Evolutionary conservation across 768 basidiomycete genomes (phyloP).

Genomic region (Crucibulum laeve): DNA sequence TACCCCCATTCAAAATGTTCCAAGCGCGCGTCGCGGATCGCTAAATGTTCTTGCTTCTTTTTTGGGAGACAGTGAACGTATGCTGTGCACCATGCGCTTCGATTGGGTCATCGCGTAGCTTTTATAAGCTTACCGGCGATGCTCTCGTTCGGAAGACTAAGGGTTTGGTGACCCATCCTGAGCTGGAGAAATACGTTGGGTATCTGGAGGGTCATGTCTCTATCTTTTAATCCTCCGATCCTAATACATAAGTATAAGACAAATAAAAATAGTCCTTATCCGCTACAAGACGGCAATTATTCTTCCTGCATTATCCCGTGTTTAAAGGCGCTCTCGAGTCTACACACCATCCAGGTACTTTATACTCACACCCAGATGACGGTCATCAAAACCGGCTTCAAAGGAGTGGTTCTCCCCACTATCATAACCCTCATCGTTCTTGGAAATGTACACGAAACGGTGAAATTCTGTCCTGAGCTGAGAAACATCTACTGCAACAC

Average conservation of each 20-base stretch:
- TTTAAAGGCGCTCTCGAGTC: not conserved
- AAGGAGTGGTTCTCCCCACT: not conserved
- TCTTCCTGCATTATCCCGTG: constrained; percentile 1
- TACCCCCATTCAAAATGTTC: constrained; percentile 2
- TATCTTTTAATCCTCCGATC: no score
- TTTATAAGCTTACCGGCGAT: not conserved
- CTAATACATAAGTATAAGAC: not conserved
- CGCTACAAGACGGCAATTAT: not conserved
- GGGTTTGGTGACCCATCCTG: not conserved
- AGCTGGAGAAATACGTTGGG: constrained; percentile 1
- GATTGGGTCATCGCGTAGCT: not conserved
- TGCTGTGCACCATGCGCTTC: not conserved
- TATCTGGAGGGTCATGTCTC: no score
- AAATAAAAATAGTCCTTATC: not conserved
- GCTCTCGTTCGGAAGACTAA: not conserved
- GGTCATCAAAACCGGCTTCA: not conserved
- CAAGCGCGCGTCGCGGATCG: constrained; percentile 2
- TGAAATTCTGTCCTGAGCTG: not conserved
- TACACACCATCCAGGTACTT: constrained; percentile 3
- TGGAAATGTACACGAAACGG: not conserved
- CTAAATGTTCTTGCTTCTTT: not conserved
- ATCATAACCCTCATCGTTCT: not conserved
- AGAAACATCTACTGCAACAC: constrained; percentile 1
- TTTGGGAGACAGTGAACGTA: not conserved
- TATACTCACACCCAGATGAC: constrained; percentile 3